A percentile compares a stretch with the other conserved stretches of the same genome.
Conservation (phyloP, 192 early-diverging fungal species). For the Podila horticola region DNA sequence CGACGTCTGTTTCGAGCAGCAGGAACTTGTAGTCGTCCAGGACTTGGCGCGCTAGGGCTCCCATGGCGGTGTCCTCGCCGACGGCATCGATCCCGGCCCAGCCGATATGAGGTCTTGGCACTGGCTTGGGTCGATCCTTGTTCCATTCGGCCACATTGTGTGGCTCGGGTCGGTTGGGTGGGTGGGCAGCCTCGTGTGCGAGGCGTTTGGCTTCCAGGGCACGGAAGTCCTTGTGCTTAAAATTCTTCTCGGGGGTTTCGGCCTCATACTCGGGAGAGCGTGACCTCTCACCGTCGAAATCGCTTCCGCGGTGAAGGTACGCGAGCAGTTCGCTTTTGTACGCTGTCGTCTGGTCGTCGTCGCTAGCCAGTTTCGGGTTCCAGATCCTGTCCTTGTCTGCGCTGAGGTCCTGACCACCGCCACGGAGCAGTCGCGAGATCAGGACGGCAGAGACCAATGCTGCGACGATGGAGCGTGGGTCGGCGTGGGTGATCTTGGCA, state of each 20-base stretch:
- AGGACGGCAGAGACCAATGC: slow-evolving; percentile 43
- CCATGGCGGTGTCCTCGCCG: slow-evolving; percentile 38
- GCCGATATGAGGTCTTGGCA: slow-evolving; percentile 19
- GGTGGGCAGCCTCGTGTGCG: not conserved
- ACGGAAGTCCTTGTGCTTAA: slow-evolving; percentile 21
- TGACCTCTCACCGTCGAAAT: slow-evolving; percentile 15
- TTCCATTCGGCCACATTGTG: slow-evolving; percentile 2
- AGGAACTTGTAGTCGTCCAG: slow-evolving; percentile 38
- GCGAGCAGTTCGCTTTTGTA: not conserved
- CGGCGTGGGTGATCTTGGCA: slow-evolving; percentile 56
- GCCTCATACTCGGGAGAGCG: slow-evolving; percentile 18
- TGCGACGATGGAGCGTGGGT: slow-evolving; percentile 47
- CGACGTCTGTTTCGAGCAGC: slow-evolving; percentile 19
- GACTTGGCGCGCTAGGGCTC: slow-evolving; percentile 22
- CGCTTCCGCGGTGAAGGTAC: slow-evolving; percentile 27
- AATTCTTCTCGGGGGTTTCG: slow-evolving; percentile 2
- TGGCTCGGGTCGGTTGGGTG: not conserved
- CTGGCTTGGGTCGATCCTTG: slow-evolving; percentile 14
- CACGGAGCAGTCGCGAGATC: slow-evolving; percentile 50
- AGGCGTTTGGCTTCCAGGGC: not conserved
- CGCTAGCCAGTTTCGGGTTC: slow-evolving; percentile 8
- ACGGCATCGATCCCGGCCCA: slow-evolving; percentile 40
- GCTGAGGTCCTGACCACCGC: slow-evolving; percentile 10
- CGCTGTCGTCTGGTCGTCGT: slow-evolving; percentile 5
- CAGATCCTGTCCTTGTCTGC: slow-evolving; percentile 7